Conservation (phyloP, 2,329 filamentous ascomycete species). For the Microdochium trichocladiopsis region DNA sequence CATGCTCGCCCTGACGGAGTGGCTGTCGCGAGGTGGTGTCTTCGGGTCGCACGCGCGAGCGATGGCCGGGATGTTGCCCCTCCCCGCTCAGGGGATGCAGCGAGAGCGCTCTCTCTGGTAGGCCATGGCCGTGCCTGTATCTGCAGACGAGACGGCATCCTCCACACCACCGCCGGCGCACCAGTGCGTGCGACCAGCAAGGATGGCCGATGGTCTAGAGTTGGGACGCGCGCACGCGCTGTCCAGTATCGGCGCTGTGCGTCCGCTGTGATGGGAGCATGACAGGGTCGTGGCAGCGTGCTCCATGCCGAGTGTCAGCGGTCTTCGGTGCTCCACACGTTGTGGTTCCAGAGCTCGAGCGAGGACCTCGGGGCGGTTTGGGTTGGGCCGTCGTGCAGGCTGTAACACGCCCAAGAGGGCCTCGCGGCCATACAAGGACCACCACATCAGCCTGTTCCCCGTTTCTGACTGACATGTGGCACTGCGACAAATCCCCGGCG, state of each 20-base stretch:
- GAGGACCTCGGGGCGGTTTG: neutral
- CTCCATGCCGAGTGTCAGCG: neutral
- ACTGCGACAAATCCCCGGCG: constrained; percentile 15
- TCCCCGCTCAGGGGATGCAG: neutral
- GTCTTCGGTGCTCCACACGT: neutral
- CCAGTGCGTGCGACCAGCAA: neutral
- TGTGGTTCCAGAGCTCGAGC: neutral
- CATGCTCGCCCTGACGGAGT: neutral
- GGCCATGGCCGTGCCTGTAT: neutral
- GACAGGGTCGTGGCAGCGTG: neutral
- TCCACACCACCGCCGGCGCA: neutral
- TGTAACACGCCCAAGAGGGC: constrained; percentile 14
- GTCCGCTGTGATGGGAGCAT: neutral
- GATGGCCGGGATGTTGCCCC: neutral
- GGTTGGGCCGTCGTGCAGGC: constrained; percentile 1
- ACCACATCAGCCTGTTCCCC: constrained; percentile 19
- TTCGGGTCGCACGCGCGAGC: neutral
- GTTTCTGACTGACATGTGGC: constrained; percentile 23
- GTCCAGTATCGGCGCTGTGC: neutral
- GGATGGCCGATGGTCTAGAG: neutral
- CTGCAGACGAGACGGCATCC: neutral
- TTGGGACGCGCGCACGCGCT: neutral
- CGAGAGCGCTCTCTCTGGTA: neutral
- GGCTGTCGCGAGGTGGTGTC: neutral
- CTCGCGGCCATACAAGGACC: constrained; percentile 14